A percentile compares a stretch with the other conserved stretches of the same genome.
These are phyloP conservation scores for Oryza officinalis DNA, from an alignment of 176 grass and related monocot genomes.

Conservation along the genomic window DNA sequence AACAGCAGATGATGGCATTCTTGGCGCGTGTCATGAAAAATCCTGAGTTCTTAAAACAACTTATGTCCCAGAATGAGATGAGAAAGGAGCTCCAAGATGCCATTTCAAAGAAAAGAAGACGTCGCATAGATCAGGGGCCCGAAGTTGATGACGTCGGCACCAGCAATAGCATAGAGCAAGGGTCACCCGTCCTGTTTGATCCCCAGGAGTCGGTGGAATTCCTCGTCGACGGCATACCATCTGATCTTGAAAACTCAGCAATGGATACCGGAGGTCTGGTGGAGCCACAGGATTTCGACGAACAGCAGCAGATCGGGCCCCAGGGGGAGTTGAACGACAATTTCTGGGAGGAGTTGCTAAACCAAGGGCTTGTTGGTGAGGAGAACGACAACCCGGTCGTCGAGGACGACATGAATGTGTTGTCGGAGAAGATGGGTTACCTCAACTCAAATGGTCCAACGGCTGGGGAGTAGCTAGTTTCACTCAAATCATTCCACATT, in stretches of 20 bases:
- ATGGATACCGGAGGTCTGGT: background rate
- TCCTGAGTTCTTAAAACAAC: constrained; percentile 70
- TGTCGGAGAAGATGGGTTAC: constrained; percentile 66
- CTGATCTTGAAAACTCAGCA: constrained; percentile 15
- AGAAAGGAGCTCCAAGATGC: constrained; percentile 78
- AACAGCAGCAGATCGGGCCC: constrained; percentile 20
- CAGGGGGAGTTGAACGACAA: constrained; percentile 58
- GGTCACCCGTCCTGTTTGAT: constrained; percentile 39
- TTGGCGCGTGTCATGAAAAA: constrained; percentile 73
- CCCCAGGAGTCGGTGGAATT: constrained; percentile 28
- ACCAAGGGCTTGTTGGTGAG: constrained; percentile 37
- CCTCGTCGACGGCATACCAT: constrained; percentile 33
- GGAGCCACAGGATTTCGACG: constrained; percentile 18
- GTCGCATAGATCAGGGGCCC: constrained; percentile 57
- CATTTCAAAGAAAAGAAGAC: constrained; percentile 84
- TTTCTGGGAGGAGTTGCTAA: constrained; percentile 84
- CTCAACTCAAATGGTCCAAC: constrained; percentile 47
- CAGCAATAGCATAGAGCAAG: constrained; percentile 45
- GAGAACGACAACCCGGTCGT: constrained; percentile 38
- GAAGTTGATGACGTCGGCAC: constrained; percentile 46
- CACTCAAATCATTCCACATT: background rate
- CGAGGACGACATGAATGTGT: constrained; percentile 49
- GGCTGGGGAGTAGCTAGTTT: constrained; percentile 9
- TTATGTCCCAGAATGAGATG: constrained; percentile 64
- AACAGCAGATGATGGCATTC: constrained; percentile 86